phyloP scores from a whole-genome alignment of 2,329 filamentous ascomycete genomes.

The Aspergillus floridensis region DNA sequence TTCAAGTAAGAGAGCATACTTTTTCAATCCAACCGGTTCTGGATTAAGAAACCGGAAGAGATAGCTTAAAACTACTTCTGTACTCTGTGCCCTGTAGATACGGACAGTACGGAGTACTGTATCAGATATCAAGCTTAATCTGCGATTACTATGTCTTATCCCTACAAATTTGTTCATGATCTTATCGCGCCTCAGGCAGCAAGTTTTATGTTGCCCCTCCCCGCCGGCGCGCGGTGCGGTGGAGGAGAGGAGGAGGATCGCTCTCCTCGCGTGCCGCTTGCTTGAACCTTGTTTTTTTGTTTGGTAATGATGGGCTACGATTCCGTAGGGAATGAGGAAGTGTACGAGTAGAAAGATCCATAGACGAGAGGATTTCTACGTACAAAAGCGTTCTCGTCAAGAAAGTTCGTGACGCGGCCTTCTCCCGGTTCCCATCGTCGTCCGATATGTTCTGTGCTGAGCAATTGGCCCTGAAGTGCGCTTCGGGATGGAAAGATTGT shows the following conservation, averaged over 20 bases:
- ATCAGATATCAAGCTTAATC: neutral
- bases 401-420: neutral
- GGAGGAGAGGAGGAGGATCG: neutral
- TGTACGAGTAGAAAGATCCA: no score
- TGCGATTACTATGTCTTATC: neutral
- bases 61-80: no score
- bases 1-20: no score
- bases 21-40: no score
- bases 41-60: neutral
- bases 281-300: neutral
- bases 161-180: neutral
- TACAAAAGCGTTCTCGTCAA: no score
- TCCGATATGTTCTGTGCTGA: no score
- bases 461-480: no score
- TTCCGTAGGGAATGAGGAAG: no score
- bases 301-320: neutral
- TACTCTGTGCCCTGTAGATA: no score
- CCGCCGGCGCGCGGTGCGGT: neutral
- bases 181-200: conserved; percentile 7
- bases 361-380: no score
- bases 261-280: neutral
- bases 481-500: neutral
- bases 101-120: no score
- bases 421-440: no score
- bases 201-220: neutral